phyloP scores from a whole-genome alignment of 192 early-diverging fungal species.

The Cladochytrium replicatum region DNA sequence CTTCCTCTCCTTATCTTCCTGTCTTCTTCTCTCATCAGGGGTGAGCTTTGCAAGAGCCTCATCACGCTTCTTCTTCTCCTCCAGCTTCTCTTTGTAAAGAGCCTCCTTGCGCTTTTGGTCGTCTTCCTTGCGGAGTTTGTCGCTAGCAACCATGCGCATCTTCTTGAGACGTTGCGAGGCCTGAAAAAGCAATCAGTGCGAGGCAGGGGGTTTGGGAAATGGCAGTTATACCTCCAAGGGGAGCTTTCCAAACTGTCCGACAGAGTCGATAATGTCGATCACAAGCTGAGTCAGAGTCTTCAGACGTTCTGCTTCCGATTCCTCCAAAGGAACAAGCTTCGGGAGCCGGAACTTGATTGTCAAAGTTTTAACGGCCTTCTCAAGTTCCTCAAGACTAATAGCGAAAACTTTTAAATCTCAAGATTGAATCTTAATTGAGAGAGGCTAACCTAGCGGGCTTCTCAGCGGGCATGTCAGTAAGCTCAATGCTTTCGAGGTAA shows the following conservation, averaged over 20 bases:
- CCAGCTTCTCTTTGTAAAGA: slow-evolving; percentile 38
- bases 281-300: slow-evolving; percentile 8
- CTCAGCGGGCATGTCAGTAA: slow-evolving; percentile 47
- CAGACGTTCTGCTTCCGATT: background rate
- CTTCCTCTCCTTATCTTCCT: slow-evolving; percentile 71
- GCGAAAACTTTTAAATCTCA: slow-evolving; percentile 17
- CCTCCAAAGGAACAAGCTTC: no score
- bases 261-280: slow-evolving; percentile 33
- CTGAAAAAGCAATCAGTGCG: no score
- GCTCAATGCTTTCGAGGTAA: slow-evolving; percentile 45
- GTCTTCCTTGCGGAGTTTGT: slow-evolving; percentile 47
- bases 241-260: slow-evolving; percentile 27
- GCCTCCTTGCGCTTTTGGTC: slow-evolving; percentile 60
- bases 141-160: slow-evolving; percentile 52
- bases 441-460: slow-evolving; percentile 42
- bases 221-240: slow-evolving; percentile 24
- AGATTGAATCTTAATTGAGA: background rate
- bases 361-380: slow-evolving; percentile 20
- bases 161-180: slow-evolving; percentile 47
- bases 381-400: slow-evolving; percentile 39
- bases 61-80: slow-evolving; percentile 56
- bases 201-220: no score
- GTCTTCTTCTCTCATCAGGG: slow-evolving; percentile 74
- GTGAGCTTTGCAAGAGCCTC: slow-evolving; percentile 56
- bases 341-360: no score